Evolutionary conservation across 2,329 filamentous ascomycete genomes (phyloP), one percentile per base, ranked within the genome.

Genomic region (Fusarium pseudoanthophilum): DNA sequence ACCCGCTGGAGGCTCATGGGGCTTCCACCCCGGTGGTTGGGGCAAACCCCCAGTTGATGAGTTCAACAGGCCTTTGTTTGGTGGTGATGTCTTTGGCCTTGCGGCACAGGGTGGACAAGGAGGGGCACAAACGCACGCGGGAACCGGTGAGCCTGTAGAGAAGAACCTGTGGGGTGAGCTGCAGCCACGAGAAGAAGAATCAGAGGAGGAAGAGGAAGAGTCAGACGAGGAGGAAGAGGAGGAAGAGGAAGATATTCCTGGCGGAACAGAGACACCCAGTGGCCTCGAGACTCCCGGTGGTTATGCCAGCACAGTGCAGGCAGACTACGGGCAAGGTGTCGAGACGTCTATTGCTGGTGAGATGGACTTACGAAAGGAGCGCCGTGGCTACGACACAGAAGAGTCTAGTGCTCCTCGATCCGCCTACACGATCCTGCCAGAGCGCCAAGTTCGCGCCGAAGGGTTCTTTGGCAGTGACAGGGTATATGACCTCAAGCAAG

Each of bases 381-480:
- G 93, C 67, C 90, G 93, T 67, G 95, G 95, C 60, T 95, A 91
- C 67, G 95, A 98, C 78, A 97, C 95, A 1, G 95, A 98, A 80
- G 94, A 97, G 64, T 86, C 85, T 69, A 90, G 90, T 1, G 87
- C 90, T 42, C 93, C 93, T 13, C 91, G 93, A 72, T 92, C 92
- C 28, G 95, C 96, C 21, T 97, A 96, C 82, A 95, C 94, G 26
- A 92, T 99, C 53, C 89, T 99, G 28, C 94, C 94, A 16, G 95
- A 99, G 84, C 93, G 93, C 65, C 92, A 95, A 79, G 92, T 95
- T 28, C 91, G 92, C 58, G 91, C 94, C 10, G 92, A 95, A 76
- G 96, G 96, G 51, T 98, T 99, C 89, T 98, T 99, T 80, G 96
- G 96, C 76, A 95, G 94, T 77, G 95, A 98, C 80, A 92, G 94